Conservation (phyloP, 1,139 yeast genomes). For the Yamadazyma sp. region DNA sequence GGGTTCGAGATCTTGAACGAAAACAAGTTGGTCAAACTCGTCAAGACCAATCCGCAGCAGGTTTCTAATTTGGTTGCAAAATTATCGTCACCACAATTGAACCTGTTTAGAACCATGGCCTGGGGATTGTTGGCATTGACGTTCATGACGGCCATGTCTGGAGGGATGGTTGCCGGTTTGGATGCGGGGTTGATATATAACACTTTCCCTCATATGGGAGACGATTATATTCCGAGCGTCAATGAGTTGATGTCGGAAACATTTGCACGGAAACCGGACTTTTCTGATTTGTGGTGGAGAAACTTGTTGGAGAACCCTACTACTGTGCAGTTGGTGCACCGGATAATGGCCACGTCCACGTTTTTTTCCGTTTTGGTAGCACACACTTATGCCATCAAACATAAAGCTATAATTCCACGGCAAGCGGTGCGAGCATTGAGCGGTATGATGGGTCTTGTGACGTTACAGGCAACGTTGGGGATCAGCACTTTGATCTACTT, state of each 20-base stretch:
- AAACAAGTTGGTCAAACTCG: slow-evolving; percentile 50
- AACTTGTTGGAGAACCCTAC: slow-evolving; percentile 94
- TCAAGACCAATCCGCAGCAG: slow-evolving; percentile 54
- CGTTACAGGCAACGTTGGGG: slow-evolving; percentile 83
- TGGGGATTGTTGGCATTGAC: slow-evolving; percentile 63
- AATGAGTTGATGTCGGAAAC: slow-evolving; percentile 75
- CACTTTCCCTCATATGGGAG: slow-evolving; percentile 96
- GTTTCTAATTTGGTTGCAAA: slow-evolving; percentile 56
- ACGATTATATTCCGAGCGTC: slow-evolving; percentile 66
- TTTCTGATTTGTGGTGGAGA: slow-evolving; percentile 84
- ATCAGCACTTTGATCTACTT: slow-evolving; percentile 79
- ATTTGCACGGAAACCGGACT: slow-evolving; percentile 66
- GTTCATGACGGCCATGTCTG: slow-evolving; percentile 90
- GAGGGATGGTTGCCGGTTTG: slow-evolving; percentile 96
- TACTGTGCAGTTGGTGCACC: slow-evolving; percentile 90
- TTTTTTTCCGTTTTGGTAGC: slow-evolving; percentile 68
- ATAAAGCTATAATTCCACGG: slow-evolving; percentile 62
- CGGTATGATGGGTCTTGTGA: slow-evolving; percentile 75
- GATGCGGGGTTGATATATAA: slow-evolving; percentile 97
- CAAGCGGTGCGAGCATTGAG: slow-evolving; percentile 54
- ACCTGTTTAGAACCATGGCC: slow-evolving; percentile 55
- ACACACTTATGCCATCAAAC: slow-evolving; percentile 59
- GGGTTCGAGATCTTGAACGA: slow-evolving; percentile 83
- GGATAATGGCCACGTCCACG: slow-evolving; percentile 81
- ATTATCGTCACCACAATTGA: slow-evolving; percentile 51